A percentile compares a stretch with the other conserved stretches of the same genome.
These are phyloP conservation scores for Leptomonas seymouri DNA, from an alignment of 208 protist species.

Conservation along the genomic window DNA sequence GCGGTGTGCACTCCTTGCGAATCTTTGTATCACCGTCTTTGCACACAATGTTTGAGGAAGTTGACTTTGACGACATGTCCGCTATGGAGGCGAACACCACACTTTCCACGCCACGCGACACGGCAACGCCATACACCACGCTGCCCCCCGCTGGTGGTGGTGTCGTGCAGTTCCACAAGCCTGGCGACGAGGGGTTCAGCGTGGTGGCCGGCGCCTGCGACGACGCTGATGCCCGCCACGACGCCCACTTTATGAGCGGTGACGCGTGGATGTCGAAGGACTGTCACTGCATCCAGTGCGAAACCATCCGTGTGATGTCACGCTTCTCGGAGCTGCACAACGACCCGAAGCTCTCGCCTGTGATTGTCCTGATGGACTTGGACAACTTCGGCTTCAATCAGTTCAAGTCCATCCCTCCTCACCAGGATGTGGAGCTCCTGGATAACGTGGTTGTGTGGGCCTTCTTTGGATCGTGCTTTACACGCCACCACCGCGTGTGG, in stretches of 20 bases:
- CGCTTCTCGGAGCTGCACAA: constrained; percentile 27
- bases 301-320: constrained; percentile 56
- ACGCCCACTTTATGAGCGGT: constrained; percentile 66
- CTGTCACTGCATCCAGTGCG: constrained; percentile 82
- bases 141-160: neutral
- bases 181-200: constrained; percentile 66
- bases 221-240: constrained; percentile 39
- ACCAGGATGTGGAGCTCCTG: constrained; percentile 31
- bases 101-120: neutral
- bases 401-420: constrained; percentile 70
- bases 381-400: constrained; percentile 92
- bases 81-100: constrained; percentile 3
- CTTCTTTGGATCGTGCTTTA: constrained; percentile 91
- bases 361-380: constrained; percentile 84
- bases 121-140: neutral
- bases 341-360: constrained; percentile 5
- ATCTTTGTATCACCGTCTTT: too few relatives aligned
- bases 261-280: constrained; percentile 73
- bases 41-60: constrained; percentile 11
- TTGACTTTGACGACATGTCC: constrained; percentile 7
- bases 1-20: too few relatives aligned
- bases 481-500: constrained; percentile 65
- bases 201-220: constrained; percentile 63
- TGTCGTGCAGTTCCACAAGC: constrained; percentile 54
- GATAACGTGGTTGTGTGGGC: constrained; percentile 78